A percentile compares a stretch with the other conserved stretches of the same genome.
phyloP scores from a whole-genome alignment of 192 early-diverging fungal genomes.

The Entrophospora sp. region DNA sequence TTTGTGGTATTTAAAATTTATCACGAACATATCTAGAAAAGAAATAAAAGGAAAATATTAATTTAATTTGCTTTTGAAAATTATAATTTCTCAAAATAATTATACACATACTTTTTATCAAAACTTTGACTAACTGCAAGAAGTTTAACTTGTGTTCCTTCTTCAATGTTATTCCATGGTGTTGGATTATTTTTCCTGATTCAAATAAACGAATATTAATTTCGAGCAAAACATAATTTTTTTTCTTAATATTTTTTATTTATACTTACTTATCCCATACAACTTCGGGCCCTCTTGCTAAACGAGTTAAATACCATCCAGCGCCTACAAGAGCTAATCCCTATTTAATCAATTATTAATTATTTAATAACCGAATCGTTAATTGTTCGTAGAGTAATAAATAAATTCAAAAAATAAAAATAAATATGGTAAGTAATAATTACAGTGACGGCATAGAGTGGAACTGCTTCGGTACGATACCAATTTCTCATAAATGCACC shows the following conservation, averaged over 20 bases:
- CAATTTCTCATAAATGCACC: conserved; percentile 39
- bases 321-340: conserved; percentile 27
- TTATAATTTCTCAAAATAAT: too few relatives aligned
- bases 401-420: neutral
- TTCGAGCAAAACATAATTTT: neutral
- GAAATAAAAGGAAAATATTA: too few relatives aligned
- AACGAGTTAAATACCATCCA: conserved; percentile 43
- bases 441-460: conserved; percentile 38
- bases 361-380: too few relatives aligned
- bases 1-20: too few relatives aligned
- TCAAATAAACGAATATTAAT: neutral
- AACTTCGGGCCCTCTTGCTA: conserved; percentile 51
- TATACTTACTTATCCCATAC: conserved; percentile 43
- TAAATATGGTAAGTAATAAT: neutral
- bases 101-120: conserved; percentile 43
- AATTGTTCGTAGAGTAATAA: too few relatives aligned
- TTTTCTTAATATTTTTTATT: neutral
- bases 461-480: conserved; percentile 49
- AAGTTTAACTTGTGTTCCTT: conserved; percentile 48
- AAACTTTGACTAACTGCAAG: conserved; percentile 48
- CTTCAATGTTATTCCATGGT: conserved; percentile 50
- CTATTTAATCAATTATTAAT: neutral
- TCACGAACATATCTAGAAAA: too few relatives aligned
- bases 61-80: too few relatives aligned
- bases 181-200: conserved; percentile 33